Percentiles rank a stretch among this genome's conserved stretches.
These are phyloP conservation scores for Thraustotheca clavata DNA, from an alignment of 352 stramenopile species.

Conservation along the genomic window DNA sequence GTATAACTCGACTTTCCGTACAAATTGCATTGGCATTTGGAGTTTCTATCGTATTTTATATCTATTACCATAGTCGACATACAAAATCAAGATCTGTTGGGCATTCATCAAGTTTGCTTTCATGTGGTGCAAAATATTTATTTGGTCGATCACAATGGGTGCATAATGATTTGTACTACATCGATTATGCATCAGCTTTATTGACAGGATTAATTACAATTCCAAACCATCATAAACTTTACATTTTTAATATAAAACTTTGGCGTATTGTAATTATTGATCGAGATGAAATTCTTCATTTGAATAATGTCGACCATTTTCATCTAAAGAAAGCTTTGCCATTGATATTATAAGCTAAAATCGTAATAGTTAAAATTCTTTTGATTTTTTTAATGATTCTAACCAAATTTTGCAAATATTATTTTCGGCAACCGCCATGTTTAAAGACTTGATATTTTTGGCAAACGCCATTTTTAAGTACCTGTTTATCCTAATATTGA, in stretches of 20 bases:
- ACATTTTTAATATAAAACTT: slow-evolving; percentile 14
- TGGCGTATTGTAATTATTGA: neutral
- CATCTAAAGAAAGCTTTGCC: too few relatives aligned
- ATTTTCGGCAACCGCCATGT: too few relatives aligned
- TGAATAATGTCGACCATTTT: too few relatives aligned
- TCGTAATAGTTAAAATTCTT: too few relatives aligned
- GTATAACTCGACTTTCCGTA: neutral
- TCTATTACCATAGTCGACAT: neutral
- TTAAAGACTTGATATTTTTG: too few relatives aligned
- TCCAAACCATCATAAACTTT: neutral
- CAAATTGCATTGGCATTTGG: neutral
- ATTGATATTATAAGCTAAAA: too few relatives aligned
- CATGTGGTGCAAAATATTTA: neutral
- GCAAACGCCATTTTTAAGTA: too few relatives aligned
- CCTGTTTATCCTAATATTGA: too few relatives aligned
- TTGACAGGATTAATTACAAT: slow-evolving; percentile 6
- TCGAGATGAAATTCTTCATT: neutral
- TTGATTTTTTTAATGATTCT: too few relatives aligned
- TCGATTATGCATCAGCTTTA: slow-evolving; percentile 14
- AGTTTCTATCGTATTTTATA: neutral
- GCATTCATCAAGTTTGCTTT: too few relatives aligned
- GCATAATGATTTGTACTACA: neutral
- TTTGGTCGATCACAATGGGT: neutral
- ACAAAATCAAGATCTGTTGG: neutral
- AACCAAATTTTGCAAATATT: too few relatives aligned